Evolutionary conservation across 768 basidiomycete species (phyloP).

Genomic region (Omphalotus guepiniiformis): DNA sequence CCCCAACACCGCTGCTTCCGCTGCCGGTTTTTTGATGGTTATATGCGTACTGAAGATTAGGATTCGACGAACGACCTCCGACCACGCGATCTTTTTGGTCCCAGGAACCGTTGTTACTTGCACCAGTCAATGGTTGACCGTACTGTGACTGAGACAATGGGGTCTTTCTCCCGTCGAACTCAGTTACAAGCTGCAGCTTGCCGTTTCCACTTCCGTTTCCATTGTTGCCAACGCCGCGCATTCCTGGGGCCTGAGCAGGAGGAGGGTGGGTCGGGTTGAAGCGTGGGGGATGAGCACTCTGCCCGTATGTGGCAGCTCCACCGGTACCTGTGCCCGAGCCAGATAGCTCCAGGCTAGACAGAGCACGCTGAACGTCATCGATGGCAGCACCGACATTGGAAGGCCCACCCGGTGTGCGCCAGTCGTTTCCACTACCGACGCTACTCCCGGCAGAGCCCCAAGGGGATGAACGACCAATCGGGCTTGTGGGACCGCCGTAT

Average conservation of each 20-base stretch:
- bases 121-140: constrained; percentile 30
- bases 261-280: constrained; percentile 56
- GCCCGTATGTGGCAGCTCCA: constrained; percentile 38
- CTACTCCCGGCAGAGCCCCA: constrained; percentile 46
- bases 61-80: constrained; percentile 57
- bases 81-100: constrained; percentile 64
- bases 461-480: constrained; percentile 60
- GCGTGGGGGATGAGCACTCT: constrained; percentile 62
- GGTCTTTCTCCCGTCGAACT: constrained; percentile 65
- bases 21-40: constrained; percentile 35
- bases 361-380: constrained; percentile 74
- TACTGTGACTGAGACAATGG: constrained; percentile 43
- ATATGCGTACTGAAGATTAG: constrained; percentile 64
- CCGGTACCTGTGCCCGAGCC: constrained; percentile 23
- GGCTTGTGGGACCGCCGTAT: constrained; percentile 43
- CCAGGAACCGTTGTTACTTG: constrained; percentile 48
- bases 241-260: constrained; percentile 38
- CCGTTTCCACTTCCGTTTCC: constrained; percentile 31
- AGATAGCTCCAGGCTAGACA: constrained; percentile 63
- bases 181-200: constrained; percentile 55
- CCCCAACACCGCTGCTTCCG: constrained; percentile 30
- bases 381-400: constrained; percentile 31
- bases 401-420: constrained; percentile 43
- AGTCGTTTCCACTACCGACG: constrained; percentile 40
- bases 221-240: constrained; percentile 37